Evolutionary conservation across 2,329 filamentous ascomycete species (phyloP), one percentile per base, ranked within the genome.

Genomic region (Fusarium ambrosium): DNA sequence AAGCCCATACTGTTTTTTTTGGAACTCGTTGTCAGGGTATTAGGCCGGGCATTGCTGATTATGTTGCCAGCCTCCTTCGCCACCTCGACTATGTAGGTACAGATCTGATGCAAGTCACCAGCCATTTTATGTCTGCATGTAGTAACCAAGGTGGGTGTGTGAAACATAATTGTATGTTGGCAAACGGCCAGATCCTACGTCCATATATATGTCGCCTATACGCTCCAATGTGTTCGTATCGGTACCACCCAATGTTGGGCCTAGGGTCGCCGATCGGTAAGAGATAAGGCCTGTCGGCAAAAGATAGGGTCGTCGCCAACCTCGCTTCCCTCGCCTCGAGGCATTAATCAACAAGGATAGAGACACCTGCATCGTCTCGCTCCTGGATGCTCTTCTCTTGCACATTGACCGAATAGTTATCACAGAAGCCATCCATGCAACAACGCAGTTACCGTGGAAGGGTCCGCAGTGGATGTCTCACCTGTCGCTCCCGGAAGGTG

Each of bases 401-500:
- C 29, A 32, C 10, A 11, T 32, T 32, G 8, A 11, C 29, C 29
- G 29, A 32, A 32, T 32, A 4, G 4, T 32, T 32, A 32, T 32
- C 29, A 32, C 29, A 32, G 29, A 32, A 32, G 29, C 41, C 41
- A 11, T 10, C n/a, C 13, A 45, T 45, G 41, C 41, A 51, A 83
- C 48, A 56, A 10, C 37, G n/a, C 29, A 32, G 58, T 18, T 77
- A 77, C 11, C 75, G 74, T 14, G 76, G 76, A 39, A 69, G 76
- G 16, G 76, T 77, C 22, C 66, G 74, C 9, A 78, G 66, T 41
- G 76, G 74, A 13, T 78, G 74, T 48, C 69, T 76, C 5, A 76
- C 73, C 9, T 78, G 76, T 59, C 72, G 76, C 48, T 69, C 74
- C 37, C 64, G 73, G 14, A 75, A 75, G 62, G 71, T 75, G 7